Evolutionary conservation across 2,329 filamentous ascomycete genomes (phyloP).

Genomic region (Karstenula rhodostoma): DNA sequence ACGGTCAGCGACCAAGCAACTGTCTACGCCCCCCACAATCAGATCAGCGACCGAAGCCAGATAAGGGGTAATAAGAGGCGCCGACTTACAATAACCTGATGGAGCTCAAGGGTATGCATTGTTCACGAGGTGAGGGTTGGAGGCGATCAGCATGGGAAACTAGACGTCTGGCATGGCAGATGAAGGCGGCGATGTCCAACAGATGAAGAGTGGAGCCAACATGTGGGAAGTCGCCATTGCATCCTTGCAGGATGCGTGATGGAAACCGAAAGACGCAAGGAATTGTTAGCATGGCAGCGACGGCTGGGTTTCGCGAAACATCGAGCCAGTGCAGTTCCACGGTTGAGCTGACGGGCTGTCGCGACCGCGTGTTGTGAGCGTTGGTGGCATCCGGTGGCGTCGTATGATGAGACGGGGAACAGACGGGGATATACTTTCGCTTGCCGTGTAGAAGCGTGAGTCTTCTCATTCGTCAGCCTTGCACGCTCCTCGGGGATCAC

Average conservation of each 20-base stretch:
- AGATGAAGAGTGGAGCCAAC: constrained; percentile 13
- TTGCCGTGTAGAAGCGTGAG: neutral
- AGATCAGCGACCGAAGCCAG: neutral
- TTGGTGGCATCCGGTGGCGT: constrained; percentile 7
- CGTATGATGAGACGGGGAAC: constrained; percentile 1
- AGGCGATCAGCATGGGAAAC: constrained; percentile 2
- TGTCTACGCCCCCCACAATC: constrained; percentile 11
- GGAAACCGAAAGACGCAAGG: constrained; percentile 5
- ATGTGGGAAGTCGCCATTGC: neutral
- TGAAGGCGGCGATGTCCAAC: constrained; percentile 9
- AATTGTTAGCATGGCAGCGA: constrained; percentile 1
- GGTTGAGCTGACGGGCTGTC: neutral
- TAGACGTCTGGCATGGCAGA: neutral
- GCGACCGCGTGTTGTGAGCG: neutral
- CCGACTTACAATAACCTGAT: constrained; percentile 14
- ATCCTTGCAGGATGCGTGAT: neutral
- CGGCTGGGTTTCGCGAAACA: neutral
- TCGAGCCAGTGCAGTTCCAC: constrained; percentile 1
- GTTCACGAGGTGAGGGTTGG: neutral
- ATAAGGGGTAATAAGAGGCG: neutral
- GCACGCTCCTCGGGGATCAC: constrained; percentile 4
- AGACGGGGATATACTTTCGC: constrained; percentile 2
- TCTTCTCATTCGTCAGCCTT: neutral
- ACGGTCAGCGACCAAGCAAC: constrained; percentile 16
- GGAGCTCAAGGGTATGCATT: constrained; percentile 13